A percentile compares a stretch with the other conserved stretches of the same genome.
These are phyloP conservation scores for Beta macrorhiza DNA, from an alignment of 179 eudicot species.

Conservation along the genomic window DNA sequence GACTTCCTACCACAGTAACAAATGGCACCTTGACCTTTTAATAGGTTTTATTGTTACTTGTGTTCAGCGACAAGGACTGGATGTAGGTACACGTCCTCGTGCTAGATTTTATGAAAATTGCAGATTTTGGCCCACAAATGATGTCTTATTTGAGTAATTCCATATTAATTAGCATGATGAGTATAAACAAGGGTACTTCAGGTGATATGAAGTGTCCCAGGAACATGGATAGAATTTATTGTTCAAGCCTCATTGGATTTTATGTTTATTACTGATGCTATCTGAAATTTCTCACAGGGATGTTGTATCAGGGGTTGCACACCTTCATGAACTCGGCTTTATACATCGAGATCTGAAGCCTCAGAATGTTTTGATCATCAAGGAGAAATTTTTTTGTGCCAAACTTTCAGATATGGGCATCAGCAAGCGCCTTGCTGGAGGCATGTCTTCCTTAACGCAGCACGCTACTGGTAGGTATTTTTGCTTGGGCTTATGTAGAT, in stretches of 20 bases:
- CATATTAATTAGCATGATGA: neutral
- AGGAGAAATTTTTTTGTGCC: conserved; percentile 50
- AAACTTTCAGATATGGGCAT: conserved; percentile 85
- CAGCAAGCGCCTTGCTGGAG: conserved; percentile 70
- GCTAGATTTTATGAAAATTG: neutral
- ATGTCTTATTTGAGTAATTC: neutral
- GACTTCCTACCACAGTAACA: neutral
- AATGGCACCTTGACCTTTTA: too few species aligned
- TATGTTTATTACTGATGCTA: neutral
- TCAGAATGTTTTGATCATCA: conserved; percentile 62
- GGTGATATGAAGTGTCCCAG: neutral
- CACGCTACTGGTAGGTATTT: conserved; percentile 54
- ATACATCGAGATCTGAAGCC: conserved; percentile 77
- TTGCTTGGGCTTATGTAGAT: neutral
- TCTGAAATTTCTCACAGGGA: conserved; percentile 41
- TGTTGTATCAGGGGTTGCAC: conserved; percentile 58
- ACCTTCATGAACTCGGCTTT: conserved; percentile 72
- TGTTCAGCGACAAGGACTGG: neutral
- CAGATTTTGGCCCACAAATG: neutral
- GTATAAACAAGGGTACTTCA: neutral
- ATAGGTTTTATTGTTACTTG: neutral
- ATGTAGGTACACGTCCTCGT: neutral
- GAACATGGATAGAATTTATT: neutral
- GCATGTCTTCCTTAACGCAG: conserved; percentile 56
- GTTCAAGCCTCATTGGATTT: neutral